Evolutionary conservation across 2,329 filamentous ascomycete species (phyloP).

Genomic region (Fusarium liriodendri): DNA sequence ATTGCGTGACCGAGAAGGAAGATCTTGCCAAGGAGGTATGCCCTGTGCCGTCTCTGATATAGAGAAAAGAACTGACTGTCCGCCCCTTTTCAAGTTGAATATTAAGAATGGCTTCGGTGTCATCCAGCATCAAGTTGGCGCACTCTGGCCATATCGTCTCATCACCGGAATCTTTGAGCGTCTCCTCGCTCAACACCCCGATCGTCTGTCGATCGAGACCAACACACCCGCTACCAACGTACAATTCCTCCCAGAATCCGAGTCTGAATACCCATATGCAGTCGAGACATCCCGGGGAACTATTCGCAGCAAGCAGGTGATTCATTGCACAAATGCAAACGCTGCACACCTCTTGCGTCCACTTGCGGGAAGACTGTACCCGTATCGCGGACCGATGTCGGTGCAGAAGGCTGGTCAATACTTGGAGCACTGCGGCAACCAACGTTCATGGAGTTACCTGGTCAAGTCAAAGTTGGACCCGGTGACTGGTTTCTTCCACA

Average conservation of each 20-base stretch:
- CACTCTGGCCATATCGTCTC: not conserved
- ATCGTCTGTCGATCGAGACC: not conserved
- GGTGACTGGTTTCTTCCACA: constrained; percentile 54
- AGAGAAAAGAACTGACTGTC: not conserved
- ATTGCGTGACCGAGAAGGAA: constrained; percentile 20
- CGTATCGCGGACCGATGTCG: constrained; percentile 60
- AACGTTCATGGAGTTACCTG: constrained; percentile 60
- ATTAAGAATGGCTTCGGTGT: not conserved
- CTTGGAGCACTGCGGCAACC: constrained; percentile 42
- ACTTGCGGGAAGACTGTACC: constrained; percentile 56
- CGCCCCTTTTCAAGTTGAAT: not conserved
- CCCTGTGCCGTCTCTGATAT: not conserved
- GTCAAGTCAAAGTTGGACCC: constrained; percentile 58
- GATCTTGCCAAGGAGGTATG: constrained; percentile 4
- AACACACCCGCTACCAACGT: not conserved
- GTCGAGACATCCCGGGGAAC: constrained; percentile 58
- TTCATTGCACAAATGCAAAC: constrained; percentile 68
- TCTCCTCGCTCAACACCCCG: not conserved
- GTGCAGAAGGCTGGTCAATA: constrained; percentile 54
- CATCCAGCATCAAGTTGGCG: not conserved
- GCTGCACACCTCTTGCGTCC: constrained; percentile 61
- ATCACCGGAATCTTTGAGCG: not conserved
- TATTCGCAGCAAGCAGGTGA: constrained; percentile 58
- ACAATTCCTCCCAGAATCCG: not conserved
- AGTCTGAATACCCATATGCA: constrained; percentile 48